These are phyloP conservation scores for Trametes polyzona DNA, from an alignment of 1,284 basidiomycete species.

Conservation along the genomic window DNA sequence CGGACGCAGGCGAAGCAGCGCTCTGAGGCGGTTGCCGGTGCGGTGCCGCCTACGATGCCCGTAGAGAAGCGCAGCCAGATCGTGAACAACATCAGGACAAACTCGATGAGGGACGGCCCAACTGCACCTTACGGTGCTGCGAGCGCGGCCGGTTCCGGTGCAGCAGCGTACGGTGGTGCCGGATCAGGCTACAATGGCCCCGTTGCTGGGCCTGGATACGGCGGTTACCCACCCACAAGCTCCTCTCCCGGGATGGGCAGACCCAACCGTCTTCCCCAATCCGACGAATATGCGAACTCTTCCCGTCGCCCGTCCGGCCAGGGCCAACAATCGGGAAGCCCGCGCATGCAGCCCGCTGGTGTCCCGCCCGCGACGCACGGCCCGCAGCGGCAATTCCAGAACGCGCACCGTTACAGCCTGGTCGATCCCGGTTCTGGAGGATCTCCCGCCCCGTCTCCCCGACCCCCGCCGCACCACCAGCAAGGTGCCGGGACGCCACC, in stretches of 20 bases:
- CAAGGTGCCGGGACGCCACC: constrained; percentile 20
- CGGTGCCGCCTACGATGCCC: constrained; percentile 13
- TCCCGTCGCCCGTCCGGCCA: constrained; percentile 4
- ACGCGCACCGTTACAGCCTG: constrained; percentile 35
- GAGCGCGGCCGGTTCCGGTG: background rate
- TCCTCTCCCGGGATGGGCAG: constrained; percentile 18
- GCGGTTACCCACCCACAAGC: background rate
- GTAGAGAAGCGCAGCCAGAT: constrained; percentile 32
- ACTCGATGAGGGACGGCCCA: constrained; percentile 28
- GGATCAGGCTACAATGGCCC: background rate
- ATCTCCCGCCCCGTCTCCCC: constrained; percentile 3
- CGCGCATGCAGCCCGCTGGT: constrained; percentile 3
- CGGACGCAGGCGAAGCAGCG: constrained; percentile 81
- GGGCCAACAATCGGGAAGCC: constrained; percentile 1
- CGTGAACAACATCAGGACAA: constrained; percentile 39
- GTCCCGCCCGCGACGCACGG: background rate
- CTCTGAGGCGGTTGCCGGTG: constrained; percentile 51
- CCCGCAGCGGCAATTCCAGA: constrained; percentile 28
- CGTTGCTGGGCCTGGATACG: background rate
- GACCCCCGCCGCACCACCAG: background rate
- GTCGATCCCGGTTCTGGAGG: constrained; percentile 31
- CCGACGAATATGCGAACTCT: constrained; percentile 8
- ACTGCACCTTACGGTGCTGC: constrained; percentile 9
- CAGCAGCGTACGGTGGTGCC: background rate
- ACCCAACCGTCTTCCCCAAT: constrained; percentile 20